Evolutionary conservation across 371 early-diverging fungal species (phyloP), one percentile per base, ranked within the genome.

Genomic region (Zychaea mexicana): DNA sequence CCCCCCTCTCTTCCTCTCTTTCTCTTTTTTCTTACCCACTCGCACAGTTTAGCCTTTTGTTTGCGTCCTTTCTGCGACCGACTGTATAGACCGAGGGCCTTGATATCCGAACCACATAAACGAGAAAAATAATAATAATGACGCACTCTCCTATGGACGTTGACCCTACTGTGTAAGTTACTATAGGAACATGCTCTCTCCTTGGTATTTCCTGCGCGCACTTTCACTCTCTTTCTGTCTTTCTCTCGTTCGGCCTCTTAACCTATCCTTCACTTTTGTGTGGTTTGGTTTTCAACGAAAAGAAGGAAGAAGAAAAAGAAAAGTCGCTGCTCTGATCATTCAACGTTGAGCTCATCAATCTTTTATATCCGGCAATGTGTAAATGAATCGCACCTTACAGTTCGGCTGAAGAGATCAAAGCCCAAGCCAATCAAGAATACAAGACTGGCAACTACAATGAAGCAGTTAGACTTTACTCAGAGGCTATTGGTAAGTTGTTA

Each of bases 371-470:
- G n/a, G n/a, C n/a, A n/a, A n/a, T n/a, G n/a, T n/a, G n/a, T n/a
- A n/a, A n/a, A n/a, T n/a, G n/a, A n/a, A n/a, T n/a, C n/a, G n/a
- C n/a, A n/a, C n/a, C n/a, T n/a, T n/a, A n/a, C n/a, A 58, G 59
- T 27, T 39, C 61, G 19, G 86, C 88, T 54, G 87, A 86, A 58
- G 85, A 85, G 36, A 80, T 88, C 68, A 88, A 88, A 64, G 76
- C 73, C 30, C 66, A 78, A 59, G 88, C 83, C 55, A 87, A 87
- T 52, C 75, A 79, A 60, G 78, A 84, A 71, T 88, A 85, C 45
- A 87, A 87, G 64, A 54, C 64, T 32, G 88, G 87, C 56, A 74
- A 83, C 65, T 90, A 89, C 67, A 72, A 72, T 30, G 81, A 81
- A 39, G 88, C 90, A 21, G 75, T 88, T 24, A 71, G 72, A 49